Base-by-base conservation (phyloP, 805 yeast genomes). In the Starmerella floricola region DNA sequence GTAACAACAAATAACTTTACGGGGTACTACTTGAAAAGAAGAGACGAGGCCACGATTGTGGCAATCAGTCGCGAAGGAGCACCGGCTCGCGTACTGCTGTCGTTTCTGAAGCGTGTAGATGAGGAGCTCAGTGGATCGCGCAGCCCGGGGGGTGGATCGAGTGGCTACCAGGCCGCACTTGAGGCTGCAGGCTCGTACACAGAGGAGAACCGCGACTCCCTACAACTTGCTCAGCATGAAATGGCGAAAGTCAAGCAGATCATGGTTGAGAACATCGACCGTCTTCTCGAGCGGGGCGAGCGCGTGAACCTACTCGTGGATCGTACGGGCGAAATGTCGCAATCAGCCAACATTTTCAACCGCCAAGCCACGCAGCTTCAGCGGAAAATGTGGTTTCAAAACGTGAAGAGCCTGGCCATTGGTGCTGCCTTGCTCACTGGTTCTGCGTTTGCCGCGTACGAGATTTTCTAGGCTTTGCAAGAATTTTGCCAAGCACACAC, bases 231-330 rank as follows among this genome's bases (percentile, higher is more conserved):
- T 8, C 55, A 56, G 39, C 38, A 49, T 44, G 86, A 80, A 46
- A 68, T 79, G 17, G 74, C 73, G 41, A 77, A 77, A 54, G 81
- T 80, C 19, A 65, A 78, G 49, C 71, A 71, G 40, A 60, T 80
- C 47, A 78, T 80, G 86, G 70, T 76, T 45, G 81, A 78, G 46
- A 81, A 80, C 54, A 76, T 80, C 41, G 84, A 77, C 52, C 69
- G 74, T 55, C 69, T 85, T 20, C 63, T 84, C 51, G 76, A 74
- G 50, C 71, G 95, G 39, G 94, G 93, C 17, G 94, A 84, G 54
- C 71, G 81, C 40, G 74, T 84, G 45, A 72, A 74, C 50, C 60
- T 72, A 31, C 66, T 84, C 48, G 88, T 84, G 24, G 82, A 78
- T 58, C 84, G 84, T 58, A 85, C 95, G 1, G 79, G 80, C 47